Conservation (phyloP, 345 rosid genomes). For the Lepidium aucheri region DNA sequence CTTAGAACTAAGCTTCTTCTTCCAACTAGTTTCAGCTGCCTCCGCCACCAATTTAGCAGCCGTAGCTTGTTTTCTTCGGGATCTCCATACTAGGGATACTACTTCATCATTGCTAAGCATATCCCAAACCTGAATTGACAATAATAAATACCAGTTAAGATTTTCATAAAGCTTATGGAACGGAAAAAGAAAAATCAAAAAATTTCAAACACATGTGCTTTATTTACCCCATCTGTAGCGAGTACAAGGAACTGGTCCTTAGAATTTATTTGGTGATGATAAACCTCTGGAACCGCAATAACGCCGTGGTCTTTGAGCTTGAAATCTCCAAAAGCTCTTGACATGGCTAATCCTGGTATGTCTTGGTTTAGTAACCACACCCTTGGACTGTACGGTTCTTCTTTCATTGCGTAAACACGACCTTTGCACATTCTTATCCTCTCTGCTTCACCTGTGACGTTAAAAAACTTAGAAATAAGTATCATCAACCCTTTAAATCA, state of each 20-base stretch:
- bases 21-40: conserved; percentile 60
- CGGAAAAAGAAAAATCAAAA: background rate
- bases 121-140: conserved; percentile 56
- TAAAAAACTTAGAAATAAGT: background rate
- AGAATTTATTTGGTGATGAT: conserved; percentile 37
- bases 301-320: conserved; percentile 64
- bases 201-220: background rate
- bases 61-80: conserved; percentile 20
- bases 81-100: conserved; percentile 37
- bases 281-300: conserved; percentile 64
- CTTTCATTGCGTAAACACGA: conserved; percentile 53
- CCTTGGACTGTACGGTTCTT: conserved; percentile 60
- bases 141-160: background rate
- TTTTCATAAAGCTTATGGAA: background rate
- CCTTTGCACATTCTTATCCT: conserved; percentile 70
- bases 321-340: conserved; percentile 86
- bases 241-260: conserved; percentile 64
- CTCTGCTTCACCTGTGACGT: conserved; percentile 60
- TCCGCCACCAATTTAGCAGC: conserved; percentile 64
- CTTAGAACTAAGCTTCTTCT: conserved; percentile 43
- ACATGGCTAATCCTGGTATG: conserved; percentile 94
- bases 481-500: background rate
- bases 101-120: conserved; percentile 69
- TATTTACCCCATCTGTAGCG: conserved; percentile 74
- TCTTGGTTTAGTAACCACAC: conserved; percentile 84